Conservation (phyloP, 2,329 filamentous ascomycete species). For the Colletotrichum kahawae region DNA sequence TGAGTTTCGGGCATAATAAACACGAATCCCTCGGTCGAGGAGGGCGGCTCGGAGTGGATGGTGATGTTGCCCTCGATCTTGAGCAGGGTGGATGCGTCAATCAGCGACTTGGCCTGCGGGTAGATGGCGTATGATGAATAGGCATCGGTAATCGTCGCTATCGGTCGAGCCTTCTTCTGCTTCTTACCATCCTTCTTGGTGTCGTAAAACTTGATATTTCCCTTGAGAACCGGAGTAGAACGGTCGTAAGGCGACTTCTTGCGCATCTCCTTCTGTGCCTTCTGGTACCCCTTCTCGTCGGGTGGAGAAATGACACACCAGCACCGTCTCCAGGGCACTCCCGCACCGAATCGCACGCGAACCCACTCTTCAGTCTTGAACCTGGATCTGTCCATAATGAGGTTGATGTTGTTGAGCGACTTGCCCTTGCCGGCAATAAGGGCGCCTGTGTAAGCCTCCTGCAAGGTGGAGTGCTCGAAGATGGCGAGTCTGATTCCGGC, state of each 20-base stretch:
- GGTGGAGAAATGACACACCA: conserved; percentile 96
- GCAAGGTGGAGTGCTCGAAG: conserved; percentile 90
- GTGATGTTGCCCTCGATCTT: conserved; percentile 93
- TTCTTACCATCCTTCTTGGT: conserved; percentile 76
- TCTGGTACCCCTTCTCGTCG: conserved; percentile 89
- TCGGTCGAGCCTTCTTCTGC: conserved; percentile 88
- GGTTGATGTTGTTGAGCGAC: conserved; percentile 83
- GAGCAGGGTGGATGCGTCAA: conserved; percentile 91
- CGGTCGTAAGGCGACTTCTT: conserved; percentile 84
- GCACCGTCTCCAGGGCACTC: conserved; percentile 93
- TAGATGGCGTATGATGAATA: conserved; percentile 96
- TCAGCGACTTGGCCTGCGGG: conserved; percentile 89
- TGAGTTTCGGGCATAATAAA: conserved; percentile 97
- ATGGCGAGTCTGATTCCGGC: conserved; percentile 91
- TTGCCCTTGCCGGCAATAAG: conserved; percentile 95
- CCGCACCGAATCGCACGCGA: conserved; percentile 91
- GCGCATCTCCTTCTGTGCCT: conserved; percentile 82
- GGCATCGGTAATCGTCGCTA: conserved; percentile 89
- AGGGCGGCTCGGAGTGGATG: conserved; percentile 80
- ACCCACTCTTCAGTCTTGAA: conserved; percentile 91
- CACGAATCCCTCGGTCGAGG: conserved; percentile 85
- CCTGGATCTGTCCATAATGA: conserved; percentile 82
- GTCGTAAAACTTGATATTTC: conserved; percentile 95
- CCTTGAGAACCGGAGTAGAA: conserved; percentile 71
- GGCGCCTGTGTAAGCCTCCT: conserved; percentile 96